Percentiles rank a stretch among this genome's conserved stretches.
Evolutionary conservation across 305 asterid species (phyloP).

Genomic region (Fraxinus angustifolia): DNA sequence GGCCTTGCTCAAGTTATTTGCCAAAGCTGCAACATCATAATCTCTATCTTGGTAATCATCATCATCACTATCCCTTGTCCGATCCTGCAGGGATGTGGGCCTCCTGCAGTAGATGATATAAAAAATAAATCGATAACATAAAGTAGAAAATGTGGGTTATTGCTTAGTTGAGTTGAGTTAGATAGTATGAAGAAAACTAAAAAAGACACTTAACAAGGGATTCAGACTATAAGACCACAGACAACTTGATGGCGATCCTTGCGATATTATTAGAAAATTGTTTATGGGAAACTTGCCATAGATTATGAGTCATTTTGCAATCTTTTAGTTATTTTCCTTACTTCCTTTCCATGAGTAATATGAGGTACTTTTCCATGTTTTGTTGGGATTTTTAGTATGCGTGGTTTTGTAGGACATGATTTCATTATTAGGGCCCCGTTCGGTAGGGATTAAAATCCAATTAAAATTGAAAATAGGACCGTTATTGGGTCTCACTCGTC

Average conservation of each 20-base stretch:
- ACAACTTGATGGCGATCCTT: neutral
- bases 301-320: neutral
- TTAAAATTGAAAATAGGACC: no score
- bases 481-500: no score
- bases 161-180: neutral
- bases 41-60: constrained; percentile 97
- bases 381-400: neutral
- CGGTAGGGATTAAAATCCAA: no score
- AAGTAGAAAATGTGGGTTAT: neutral
- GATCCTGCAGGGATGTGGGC: constrained; percentile 80
- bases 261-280: neutral
- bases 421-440: neutral
- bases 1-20: constrained; percentile 94
- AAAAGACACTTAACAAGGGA: constrained; percentile 1
- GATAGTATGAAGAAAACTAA: neutral
- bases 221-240: constrained; percentile 14
- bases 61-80: constrained; percentile 87
- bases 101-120: constrained; percentile 61
- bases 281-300: neutral
- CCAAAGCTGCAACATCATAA: constrained; percentile 96
- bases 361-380: neutral
- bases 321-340: neutral
- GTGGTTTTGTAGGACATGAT: neutral
- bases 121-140: neutral
- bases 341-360: neutral